phyloP scores from a whole-genome alignment of 2,329 filamentous ascomycete species.

The Microcera coccophila region DNA sequence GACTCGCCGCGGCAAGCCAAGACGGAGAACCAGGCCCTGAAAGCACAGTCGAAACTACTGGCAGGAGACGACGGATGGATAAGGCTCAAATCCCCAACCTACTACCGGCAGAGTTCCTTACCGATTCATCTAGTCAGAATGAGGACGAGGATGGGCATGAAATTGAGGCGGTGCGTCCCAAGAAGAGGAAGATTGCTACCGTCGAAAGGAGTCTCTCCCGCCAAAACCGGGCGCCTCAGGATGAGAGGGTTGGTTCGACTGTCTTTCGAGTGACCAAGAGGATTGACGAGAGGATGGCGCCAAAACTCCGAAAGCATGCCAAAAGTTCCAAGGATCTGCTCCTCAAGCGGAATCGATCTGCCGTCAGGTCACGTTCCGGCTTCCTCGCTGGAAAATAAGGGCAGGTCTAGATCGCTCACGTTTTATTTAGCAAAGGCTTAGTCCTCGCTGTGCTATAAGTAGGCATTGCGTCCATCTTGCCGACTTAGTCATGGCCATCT shows the following conservation, averaged over 20 bases:
- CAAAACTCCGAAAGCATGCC: slow-evolving; percentile 43
- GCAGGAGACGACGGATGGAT: slow-evolving; percentile 27
- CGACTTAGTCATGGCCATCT: too few relatives aligned
- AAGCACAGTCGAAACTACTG: slow-evolving; percentile 3
- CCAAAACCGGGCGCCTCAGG: slow-evolving; percentile 39
- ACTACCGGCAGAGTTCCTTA: slow-evolving; percentile 52
- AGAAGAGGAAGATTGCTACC: slow-evolving; percentile 43
- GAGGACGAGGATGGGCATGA: slow-evolving; percentile 30
- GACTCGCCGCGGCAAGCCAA: slow-evolving; percentile 6
- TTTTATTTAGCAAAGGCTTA: too few relatives aligned
- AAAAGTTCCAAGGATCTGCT: slow-evolving; percentile 42
- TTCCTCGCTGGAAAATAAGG: slow-evolving; percentile 38
- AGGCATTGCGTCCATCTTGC: too few relatives aligned
- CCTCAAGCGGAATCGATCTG: slow-evolving; percentile 42
- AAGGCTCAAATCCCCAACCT: slow-evolving; percentile 41
- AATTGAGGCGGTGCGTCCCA: slow-evolving; percentile 27
- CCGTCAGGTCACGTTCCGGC: slow-evolving; percentile 35
- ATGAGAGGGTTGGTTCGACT: slow-evolving; percentile 50
- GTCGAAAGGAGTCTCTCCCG: slow-evolving; percentile 37
- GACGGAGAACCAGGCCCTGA: slow-evolving; percentile 7
- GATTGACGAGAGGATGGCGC: slow-evolving; percentile 46
- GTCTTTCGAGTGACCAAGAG: slow-evolving; percentile 49
- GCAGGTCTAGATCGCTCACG: too few relatives aligned
- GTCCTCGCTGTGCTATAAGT: too few relatives aligned
- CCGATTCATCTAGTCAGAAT: slow-evolving; percentile 48